Evolutionary conservation across 257 asterid genomes (phyloP), one percentile per base, ranked within the genome.

Genomic region (Gentiana straminea): DNA sequence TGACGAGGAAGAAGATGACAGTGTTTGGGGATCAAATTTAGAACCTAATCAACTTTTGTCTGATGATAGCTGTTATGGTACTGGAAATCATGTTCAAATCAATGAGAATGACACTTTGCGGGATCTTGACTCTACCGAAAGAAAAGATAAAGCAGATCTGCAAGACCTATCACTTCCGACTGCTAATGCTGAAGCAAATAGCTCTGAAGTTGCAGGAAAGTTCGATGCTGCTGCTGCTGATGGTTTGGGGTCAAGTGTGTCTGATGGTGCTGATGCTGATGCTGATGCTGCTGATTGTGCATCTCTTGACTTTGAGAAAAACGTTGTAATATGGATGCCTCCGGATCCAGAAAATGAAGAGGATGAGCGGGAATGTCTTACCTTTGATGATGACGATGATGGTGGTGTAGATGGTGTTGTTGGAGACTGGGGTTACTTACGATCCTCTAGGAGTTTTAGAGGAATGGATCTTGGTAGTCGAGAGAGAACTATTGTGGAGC

Each of bases 271-370:
- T 61, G 38, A 60, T 45, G 52, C 68, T 55, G 73, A 35, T 62
- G 55, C 58, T 63, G 69, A 65, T 72, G 77, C 36, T 60, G 70
- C 56, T 34, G 79, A 67, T 52, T 35, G 64, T 65, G 90, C 73
- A 64, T 60, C 79, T 54, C 77, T 82, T 64, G 91, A 85, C 71
- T 82, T 73, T 68, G 92, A 82, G 61, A 78, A 78, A 60, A 73
- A 79, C 72, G 75, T 64, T 55, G 73, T 67, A 56, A 78, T 85
- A 57, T 85, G 95, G 92, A 64, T 74, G 55, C 92, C 95, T 34
- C 84, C 95, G 12, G 89, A 85, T 66, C 92, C 95, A 58, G 89
- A 82, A 59, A 77, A 80, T 63, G 91, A 73, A 61, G 92, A 80
- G 69, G 89, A 85, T 54, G 95, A 82, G 63, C 67, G 73, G 65